Base-by-base conservation (phyloP, 2,329 filamentous ascomycete species). In the Parafenestella ontariensis region DNA sequence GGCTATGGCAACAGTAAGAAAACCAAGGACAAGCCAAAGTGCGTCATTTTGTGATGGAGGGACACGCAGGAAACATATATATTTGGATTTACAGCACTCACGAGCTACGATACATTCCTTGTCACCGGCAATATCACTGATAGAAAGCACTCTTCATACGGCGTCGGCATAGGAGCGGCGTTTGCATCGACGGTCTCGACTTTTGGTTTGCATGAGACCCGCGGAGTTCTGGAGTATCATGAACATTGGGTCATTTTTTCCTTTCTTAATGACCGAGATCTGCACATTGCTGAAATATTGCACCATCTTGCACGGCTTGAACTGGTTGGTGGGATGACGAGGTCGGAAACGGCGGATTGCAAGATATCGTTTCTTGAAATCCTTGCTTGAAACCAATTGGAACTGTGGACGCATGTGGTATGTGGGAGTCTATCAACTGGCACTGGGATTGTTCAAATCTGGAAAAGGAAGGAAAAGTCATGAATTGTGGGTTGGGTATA, bases 131-230 rank as follows among this genome's bases (percentile, higher is more conserved):
- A 54, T 48, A 59, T 58, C 53, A 65, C 59, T 64, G 65, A 71
- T 71, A 71, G 69, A 74, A 60, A 62, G 60, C 55, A 66, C 61
- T 58, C 64, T 58, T 59, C 59, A 54, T 47, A 55, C 55, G 72
- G 65, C 66, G 68, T 70, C 62, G 69, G 71, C 71, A 74, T 73
- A 64, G 65, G 64, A 68, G 65, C 62, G 71, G 71, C 70, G 71
- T 74, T 75, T 66, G 69, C 69, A 72, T 72, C 57, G 52, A 62
- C 59, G 61, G 67, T 65, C 66, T 67, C 56, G 49, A 49, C 59
- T 59, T n/a, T 58, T 59, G 52, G 64, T 61, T 69, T 68, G 66
- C 65, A 71, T 68, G 56, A 65, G 64, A 61, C 62, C 64, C 54
- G 53, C 57, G 69, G 68, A 67, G 69, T 73, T 71, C 63, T 65